phyloP scores from a whole-genome alignment of 371 early-diverging fungal species.

The Apophysomyces sp. region DNA sequence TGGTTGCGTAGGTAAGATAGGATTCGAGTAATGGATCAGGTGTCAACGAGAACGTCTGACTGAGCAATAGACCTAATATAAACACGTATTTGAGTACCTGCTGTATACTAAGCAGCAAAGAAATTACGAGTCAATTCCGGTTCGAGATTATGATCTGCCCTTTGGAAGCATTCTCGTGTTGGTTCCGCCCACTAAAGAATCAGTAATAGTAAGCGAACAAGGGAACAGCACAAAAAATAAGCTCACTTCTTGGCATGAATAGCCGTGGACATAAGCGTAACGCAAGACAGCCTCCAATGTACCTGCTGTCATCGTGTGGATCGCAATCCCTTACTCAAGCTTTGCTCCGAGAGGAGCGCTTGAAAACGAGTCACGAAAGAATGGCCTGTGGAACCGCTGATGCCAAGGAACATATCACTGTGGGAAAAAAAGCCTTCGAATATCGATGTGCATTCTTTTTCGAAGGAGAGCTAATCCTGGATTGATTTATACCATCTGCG shows the following conservation, averaged over 20 bases:
- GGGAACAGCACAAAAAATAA: neutral
- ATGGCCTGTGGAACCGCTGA: too few relatives aligned
- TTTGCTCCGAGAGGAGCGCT: neutral
- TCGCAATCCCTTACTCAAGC: neutral
- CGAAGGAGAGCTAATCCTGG: too few relatives aligned
- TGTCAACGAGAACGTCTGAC: conserved; percentile 29
- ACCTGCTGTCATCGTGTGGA: conserved; percentile 16
- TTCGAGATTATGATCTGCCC: conserved; percentile 11
- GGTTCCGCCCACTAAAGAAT: conserved; percentile 37
- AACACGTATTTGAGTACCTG: neutral
- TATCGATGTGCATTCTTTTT: too few relatives aligned
- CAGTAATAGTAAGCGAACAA: neutral
- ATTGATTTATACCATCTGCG: too few relatives aligned
- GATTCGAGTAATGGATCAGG: conserved; percentile 36
- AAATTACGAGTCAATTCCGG: conserved; percentile 32
- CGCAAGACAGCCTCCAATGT: conserved; percentile 29
- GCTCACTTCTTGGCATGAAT: conserved; percentile 23
- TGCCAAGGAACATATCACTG: too few relatives aligned
- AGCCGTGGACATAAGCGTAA: conserved; percentile 23
- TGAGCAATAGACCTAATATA: conserved; percentile 32
- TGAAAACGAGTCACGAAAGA: too few relatives aligned
- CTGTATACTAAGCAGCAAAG: neutral
- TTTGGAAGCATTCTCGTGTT: conserved; percentile 32
- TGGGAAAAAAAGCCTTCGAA: too few relatives aligned
- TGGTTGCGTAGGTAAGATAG: conserved; percentile 33